Base-by-base conservation (phyloP, 345 rosid genomes). In the Brassica carinata region DNA sequence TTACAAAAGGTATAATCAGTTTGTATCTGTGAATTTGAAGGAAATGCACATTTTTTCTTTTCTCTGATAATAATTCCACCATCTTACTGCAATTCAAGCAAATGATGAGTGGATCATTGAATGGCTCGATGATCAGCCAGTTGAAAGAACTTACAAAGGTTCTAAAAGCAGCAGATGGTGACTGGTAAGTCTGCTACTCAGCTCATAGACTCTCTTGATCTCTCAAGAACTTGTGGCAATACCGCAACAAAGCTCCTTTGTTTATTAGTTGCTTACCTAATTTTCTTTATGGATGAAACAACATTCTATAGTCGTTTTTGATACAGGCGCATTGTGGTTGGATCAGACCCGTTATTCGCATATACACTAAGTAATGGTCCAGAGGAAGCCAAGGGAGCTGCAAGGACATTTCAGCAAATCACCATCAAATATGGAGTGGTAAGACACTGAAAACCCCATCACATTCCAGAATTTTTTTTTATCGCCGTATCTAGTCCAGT, bases 341-440 rank as follows among this genome's bases (percentile, higher is more conserved):
- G 95, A 74, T 84, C 87, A 72, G 85, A 88, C 65, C 87, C 94
- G 1, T 72, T 87, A 84, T 69, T 83, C 64, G 38, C 76, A 26
- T 82, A 86, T 72, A 80, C 80, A 67, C 81, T 77, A 45, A 74
- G 73, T 2, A 78, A 61, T 13, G 79, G 79, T 62, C 68, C 55
- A 34, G 45, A 43, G 23, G 83, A 84, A 83, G 83, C 81, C 74
- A 81, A 87, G 75, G 65, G 69, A 64, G 73, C 79, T 57, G 31
- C 80, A 61, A 78, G 77, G 71, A 76, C 85, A 74, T 80, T 89
- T 38, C 87, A 80, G 59, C 83, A 66, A 57, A 53, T 85, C 62
- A 87, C 90, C 75, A 69, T 84, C 86, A 85, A 83, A 79, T 85
- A 78, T 67, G 89, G 88, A 78, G 97, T 90, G 94, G 98, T 93